Conservation (phyloP, 371 early-diverging fungal species). For the Mortierella sp. region DNA sequence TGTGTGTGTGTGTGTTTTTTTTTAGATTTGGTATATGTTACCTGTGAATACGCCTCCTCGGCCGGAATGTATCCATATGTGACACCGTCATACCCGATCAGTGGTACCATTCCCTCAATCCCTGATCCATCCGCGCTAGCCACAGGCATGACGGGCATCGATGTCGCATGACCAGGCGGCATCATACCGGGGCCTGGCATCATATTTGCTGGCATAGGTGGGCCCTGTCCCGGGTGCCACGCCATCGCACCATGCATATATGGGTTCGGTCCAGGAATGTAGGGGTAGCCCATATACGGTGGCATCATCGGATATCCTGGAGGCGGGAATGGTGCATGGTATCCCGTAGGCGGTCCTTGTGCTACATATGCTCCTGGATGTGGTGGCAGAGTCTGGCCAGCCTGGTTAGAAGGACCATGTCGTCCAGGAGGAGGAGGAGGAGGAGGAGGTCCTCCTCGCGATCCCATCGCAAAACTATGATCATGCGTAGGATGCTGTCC, state of each 20-base stretch:
- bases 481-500: conserved; percentile 13
- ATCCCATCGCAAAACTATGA: neutral
- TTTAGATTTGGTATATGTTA: neutral
- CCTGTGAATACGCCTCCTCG: conserved; percentile 47
- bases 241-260: conserved; percentile 26
- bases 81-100: conserved; percentile 42
- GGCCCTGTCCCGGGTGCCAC: conserved; percentile 36
- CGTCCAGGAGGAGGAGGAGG: conserved; percentile 9
- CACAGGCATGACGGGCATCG: conserved; percentile 12
- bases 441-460: conserved; percentile 11
- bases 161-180: conserved; percentile 18
- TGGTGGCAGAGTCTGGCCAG: conserved; percentile 17
- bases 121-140: conserved; percentile 13
- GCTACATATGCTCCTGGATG: conserved; percentile 17
- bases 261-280: conserved; percentile 20
- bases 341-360: conserved; percentile 25
- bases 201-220: conserved; percentile 17
- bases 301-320: conserved; percentile 44
- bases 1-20: no score
- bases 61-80: conserved; percentile 43
- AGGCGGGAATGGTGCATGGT: conserved; percentile 24
- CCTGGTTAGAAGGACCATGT: conserved; percentile 4
- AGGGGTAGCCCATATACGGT: conserved; percentile 42
- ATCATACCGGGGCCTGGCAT: conserved; percentile 21
- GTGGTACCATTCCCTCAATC: conserved; percentile 45